A percentile compares a stretch with the other conserved stretches of the same genome.
Conservation (phyloP, 257 asterid genomes). For the Solanum clarkiae region DNA sequence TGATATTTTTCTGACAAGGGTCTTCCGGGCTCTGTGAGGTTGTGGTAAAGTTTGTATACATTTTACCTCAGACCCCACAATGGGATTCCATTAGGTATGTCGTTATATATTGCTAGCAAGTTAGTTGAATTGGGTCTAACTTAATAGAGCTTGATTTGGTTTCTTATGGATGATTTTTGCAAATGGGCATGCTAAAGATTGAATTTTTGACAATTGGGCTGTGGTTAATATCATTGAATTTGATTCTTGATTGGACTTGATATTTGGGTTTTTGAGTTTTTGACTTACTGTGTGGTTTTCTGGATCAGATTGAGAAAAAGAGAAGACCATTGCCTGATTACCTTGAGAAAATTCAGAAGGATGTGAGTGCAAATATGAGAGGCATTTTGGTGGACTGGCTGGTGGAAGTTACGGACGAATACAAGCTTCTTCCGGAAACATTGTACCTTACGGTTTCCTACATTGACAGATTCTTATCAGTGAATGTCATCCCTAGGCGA, state of each 20-base stretch:
- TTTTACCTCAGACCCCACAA: too few species aligned
- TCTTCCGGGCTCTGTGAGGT: too few species aligned
- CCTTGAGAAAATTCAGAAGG: constrained; percentile 53
- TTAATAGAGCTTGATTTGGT: background rate
- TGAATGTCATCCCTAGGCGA: constrained; percentile 34
- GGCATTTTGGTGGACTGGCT: constrained; percentile 83
- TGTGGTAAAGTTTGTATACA: too few species aligned
- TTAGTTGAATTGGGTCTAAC: background rate
- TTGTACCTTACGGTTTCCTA: constrained; percentile 55
- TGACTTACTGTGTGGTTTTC: background rate
- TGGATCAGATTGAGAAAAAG: constrained; percentile 43
- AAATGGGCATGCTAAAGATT: background rate
- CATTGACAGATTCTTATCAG: constrained; percentile 61
- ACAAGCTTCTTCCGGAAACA: constrained; percentile 69
- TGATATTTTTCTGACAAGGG: too few species aligned
- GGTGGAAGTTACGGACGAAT: constrained; percentile 85
- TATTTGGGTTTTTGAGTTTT: background rate
- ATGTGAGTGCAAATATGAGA: constrained; percentile 73
- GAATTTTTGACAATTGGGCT: background rate
- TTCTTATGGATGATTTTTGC: background rate
- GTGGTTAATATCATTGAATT: background rate
- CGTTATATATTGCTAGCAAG: background rate
- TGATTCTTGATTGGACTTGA: background rate
- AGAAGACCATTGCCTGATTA: constrained; percentile 48
- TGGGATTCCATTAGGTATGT: too few species aligned